phyloP scores from a whole-genome alignment of 2,329 filamentous ascomycete genomes.

The Passalora sequoiae region DNA sequence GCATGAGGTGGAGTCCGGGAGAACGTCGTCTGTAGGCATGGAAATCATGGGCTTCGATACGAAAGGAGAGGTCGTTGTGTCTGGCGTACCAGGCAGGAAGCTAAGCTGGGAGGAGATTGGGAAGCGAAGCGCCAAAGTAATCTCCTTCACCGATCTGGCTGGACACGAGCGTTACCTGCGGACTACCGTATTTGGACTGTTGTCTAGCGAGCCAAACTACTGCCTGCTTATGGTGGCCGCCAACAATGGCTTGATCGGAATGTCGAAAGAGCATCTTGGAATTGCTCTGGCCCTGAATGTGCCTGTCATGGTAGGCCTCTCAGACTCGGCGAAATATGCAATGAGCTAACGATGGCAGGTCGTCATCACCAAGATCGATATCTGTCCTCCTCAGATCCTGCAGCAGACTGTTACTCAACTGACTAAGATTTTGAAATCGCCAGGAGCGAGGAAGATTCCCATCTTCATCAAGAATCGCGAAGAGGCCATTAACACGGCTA shows the following conservation, averaged over 20 bases:
- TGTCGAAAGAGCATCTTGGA: slow-evolving; percentile 90
- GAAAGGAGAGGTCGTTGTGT: slow-evolving; percentile 73
- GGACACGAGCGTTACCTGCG: slow-evolving; percentile 93
- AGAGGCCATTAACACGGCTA: slow-evolving; percentile 90
- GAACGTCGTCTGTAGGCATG: slow-evolving; percentile 96
- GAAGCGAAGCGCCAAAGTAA: slow-evolving; percentile 88
- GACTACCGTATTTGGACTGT: slow-evolving; percentile 90
- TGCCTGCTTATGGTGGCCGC: slow-evolving; percentile 97
- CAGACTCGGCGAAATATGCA: slow-evolving; percentile 77
- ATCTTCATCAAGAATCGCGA: slow-evolving; percentile 90
- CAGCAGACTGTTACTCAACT: slow-evolving; percentile 90
- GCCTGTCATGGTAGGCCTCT: slow-evolving; percentile 73
- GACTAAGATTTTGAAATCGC: slow-evolving; percentile 87
- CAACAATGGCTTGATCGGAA: slow-evolving; percentile 93
- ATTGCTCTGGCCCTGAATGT: slow-evolving; percentile 93
- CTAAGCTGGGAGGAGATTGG: slow-evolving; percentile 98
- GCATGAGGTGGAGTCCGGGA: slow-evolving; percentile 91
- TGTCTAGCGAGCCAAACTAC: slow-evolving; percentile 95
- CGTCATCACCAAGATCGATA: slow-evolving; percentile 98
- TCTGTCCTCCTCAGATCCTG: slow-evolving; percentile 91
- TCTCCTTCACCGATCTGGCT: slow-evolving; percentile 90
- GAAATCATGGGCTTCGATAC: slow-evolving; percentile 98
- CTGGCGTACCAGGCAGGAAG: slow-evolving; percentile 75
- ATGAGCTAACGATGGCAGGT: slow-evolving; percentile 37
- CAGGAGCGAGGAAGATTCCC: slow-evolving; percentile 88